Conservation (phyloP, 495 filamentous ascomycete genomes). For the Astrocystis sublimbata region DNA sequence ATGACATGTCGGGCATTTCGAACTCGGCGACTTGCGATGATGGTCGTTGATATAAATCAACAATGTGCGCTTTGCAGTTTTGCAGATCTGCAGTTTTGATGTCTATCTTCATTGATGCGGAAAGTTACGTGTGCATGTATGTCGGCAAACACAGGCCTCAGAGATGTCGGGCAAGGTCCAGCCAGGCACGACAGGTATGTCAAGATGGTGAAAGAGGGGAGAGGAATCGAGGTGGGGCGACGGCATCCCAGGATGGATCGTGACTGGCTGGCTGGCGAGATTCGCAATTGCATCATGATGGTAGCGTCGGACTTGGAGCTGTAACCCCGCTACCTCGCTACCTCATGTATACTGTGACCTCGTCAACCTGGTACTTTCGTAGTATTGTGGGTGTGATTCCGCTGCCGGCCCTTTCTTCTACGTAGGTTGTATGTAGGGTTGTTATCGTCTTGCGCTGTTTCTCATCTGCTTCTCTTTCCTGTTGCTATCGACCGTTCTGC, state of each 20-base stretch:
- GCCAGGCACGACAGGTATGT: neutral
- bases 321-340: constrained; percentile 1
- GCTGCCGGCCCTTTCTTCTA: too few species aligned
- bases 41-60: too few species aligned
- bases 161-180: neutral
- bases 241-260: neutral
- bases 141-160: neutral
- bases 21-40: too few species aligned
- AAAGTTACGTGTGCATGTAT: too few species aligned
- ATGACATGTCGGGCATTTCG: neutral
- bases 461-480: neutral
- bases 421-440: too few species aligned
- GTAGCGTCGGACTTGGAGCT: neutral
- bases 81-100: too few species aligned
- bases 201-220: neutral
- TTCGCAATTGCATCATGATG: constrained; percentile 3
- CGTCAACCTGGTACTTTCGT: neutral
- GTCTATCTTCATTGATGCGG: neutral
- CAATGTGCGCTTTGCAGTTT: too few species aligned
- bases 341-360: neutral
- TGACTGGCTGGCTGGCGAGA: neutral
- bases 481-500: too few species aligned
- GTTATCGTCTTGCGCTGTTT: neutral
- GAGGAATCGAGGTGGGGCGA: neutral
- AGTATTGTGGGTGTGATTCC: neutral